Base-by-base conservation (phyloP, 208 protist genomes). In the Leishmania major region DNA sequence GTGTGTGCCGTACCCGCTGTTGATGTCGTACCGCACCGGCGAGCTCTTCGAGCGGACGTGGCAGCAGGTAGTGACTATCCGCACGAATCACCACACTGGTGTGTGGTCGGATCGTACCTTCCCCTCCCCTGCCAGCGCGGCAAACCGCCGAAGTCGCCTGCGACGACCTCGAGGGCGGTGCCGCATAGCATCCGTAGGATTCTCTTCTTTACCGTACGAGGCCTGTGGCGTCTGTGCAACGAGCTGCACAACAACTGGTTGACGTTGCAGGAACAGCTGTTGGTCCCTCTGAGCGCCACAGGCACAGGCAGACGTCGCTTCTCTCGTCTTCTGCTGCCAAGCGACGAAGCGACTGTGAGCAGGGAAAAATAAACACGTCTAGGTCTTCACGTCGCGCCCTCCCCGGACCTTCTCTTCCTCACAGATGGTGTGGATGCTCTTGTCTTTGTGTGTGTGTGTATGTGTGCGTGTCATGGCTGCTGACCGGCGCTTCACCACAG, bases 171-270 rank as follows among this genome's bases (percentile, higher is more conserved):
- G 78, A 11, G 79, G 43, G 43, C 62, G 11, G 77, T 60, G 7
- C 85, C 86, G n/a, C 73, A 80, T 66, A 78, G 55, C 31, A 62
- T 91, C 13, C 85, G 85, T 2, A 62, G 51, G 31, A 55, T 88
- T 55, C 78, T 94, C 37, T 83, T 83, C 76, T 77, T 90, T 73
- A 75, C 83, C 86, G 13, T 87, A 84, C 62, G 89, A 90, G 73
- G 8, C 15, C 64, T 70, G 67, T 78, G 86, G 28, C 88, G 86
- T 55, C 82, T 91, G 15, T 86, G 79, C 64, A 88, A 86, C 62
- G 75, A 91, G 75, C 83, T 92, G 60, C 85, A 86, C 28, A 91
- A 84, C 57, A 82, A 88, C 74, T 88, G 91, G 1, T 75, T 92
- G 47, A 77, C 86, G 69, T 55, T 89, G 62, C 75, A 90, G 79